Evolutionary conservation across 2,329 filamentous ascomycete species (phyloP), one percentile per base, ranked within the genome.

Genomic region (Bimuria novae-zelandiae): DNA sequence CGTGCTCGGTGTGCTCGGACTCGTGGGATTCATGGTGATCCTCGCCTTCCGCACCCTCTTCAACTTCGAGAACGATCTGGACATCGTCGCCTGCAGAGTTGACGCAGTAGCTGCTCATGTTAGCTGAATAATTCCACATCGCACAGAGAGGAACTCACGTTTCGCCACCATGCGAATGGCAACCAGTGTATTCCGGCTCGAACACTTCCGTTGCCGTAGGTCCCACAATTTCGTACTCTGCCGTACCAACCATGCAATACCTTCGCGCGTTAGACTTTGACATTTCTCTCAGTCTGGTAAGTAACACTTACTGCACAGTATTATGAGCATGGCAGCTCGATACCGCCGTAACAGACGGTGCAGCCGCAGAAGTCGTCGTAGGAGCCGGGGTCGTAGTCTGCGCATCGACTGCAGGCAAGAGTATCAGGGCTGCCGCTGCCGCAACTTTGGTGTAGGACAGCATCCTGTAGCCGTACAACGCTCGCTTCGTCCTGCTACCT

Each of bases 171-270:
- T 90, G 86, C 0, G 73, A 63, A 67, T 90, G 87, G 65, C 88
- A 90, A 49, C 74, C 83, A 0, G 85, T 89, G 63, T 85, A 89
- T 47, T 81, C 74, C 0, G 85, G 76, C 1, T 87, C 84, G 16
- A 84, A 70, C 43, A 81, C 79, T 40, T 79, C 78, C 1, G 81
- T 84, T 16, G 78, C 79, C 3, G 82, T 88, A 6, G 80, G 79
- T 3, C 77, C 73, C n/a, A 73, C 53, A n/a, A 82, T 66, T 39
- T 76, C 65, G 47, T 79, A 79, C 50, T 77, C 74, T 16, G 73
- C 72, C 0, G 68, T 69, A 2, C 75, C 75, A 10, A 66, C 74
- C 59, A 79, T 68, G 55, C 80, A 82, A 57, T 69, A 79, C 44
- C 77, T 79, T 30, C 10, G 25, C 12, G 6, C 19, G 16, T 65